phyloP scores from a whole-genome alignment of 2,329 filamentous ascomycete genomes.

The Botrytis porri region DNA sequence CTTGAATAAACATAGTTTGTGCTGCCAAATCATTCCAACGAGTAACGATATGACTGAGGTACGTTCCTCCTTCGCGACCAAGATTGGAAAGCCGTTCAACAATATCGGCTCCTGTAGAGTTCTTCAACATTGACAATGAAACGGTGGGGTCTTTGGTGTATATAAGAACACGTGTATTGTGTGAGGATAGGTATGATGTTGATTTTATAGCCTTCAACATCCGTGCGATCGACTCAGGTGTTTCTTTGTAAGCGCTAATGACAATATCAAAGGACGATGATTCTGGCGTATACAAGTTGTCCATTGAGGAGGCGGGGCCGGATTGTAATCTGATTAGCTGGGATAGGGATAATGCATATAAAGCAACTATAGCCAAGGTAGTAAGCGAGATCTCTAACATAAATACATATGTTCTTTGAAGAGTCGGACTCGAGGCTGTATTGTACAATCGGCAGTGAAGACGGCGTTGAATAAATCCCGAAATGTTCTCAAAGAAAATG shows the following conservation, averaged over 20 bases:
- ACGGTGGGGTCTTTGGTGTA: conserved; percentile 32
- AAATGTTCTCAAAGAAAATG: neutral
- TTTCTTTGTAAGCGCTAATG: conserved; percentile 32
- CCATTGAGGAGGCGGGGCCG: conserved; percentile 22
- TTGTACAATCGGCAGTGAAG: conserved; percentile 15
- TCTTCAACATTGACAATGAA: conserved; percentile 26
- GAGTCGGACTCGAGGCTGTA: neutral
- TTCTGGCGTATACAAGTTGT: conserved; percentile 23
- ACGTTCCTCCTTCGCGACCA: conserved; percentile 48
- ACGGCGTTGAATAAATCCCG: conserved; percentile 6
- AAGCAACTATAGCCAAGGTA: neutral
- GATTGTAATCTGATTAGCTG: neutral
- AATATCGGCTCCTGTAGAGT: conserved; percentile 26
- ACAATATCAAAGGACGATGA: conserved; percentile 34
- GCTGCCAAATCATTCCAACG: conserved; percentile 45
- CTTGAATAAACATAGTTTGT: conserved; percentile 50
- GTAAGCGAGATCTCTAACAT: neutral
- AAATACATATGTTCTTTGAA: neutral
- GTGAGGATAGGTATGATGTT: conserved; percentile 26
- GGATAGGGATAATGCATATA: neutral
- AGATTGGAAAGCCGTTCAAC: conserved; percentile 40
- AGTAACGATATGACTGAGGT: conserved; percentile 46
- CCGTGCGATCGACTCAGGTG: conserved; percentile 23
- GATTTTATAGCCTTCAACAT: conserved; percentile 29
- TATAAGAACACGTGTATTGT: conserved; percentile 28